phyloP scores from a whole-genome alignment of 495 filamentous ascomycete genomes.

The Evernia prunastri region DNA sequence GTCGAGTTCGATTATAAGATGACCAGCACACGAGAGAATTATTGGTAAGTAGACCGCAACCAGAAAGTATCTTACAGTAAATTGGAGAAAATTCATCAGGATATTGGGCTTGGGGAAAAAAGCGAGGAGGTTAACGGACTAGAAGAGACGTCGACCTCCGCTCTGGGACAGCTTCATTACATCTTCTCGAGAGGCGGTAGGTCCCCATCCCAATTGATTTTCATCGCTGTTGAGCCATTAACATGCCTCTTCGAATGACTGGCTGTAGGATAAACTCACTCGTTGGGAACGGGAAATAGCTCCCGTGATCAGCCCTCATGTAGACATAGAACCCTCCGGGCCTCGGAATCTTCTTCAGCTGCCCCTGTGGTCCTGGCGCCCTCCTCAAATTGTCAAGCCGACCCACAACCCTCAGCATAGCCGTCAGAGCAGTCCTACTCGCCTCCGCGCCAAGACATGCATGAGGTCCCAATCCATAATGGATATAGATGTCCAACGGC shows the following conservation, averaged over 20 bases:
- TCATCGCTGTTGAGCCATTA: constrained; percentile 34
- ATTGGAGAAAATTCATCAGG: not conserved
- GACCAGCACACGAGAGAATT: not conserved
- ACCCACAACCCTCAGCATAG: constrained; percentile 57
- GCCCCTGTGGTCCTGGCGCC: constrained; percentile 60
- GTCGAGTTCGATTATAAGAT: no score
- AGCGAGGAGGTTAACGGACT: not conserved
- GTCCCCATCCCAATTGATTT: constrained; percentile 39
- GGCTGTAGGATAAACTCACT: constrained; percentile 39
- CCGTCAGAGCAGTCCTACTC: constrained; percentile 55
- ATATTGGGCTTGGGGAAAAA: not conserved
- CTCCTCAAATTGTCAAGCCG: constrained; percentile 56
- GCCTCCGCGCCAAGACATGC: constrained; percentile 56
- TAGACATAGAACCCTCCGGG: constrained; percentile 59
- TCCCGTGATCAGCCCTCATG: constrained; percentile 66
- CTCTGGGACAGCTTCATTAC: constrained; percentile 1
- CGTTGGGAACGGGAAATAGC: constrained; percentile 66
- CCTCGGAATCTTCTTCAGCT: constrained; percentile 63
- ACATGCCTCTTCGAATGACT: not conserved
- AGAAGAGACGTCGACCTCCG: not conserved
- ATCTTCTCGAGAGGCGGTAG: constrained; percentile 31
- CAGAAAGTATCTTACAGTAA: not conserved
- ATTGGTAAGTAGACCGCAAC: not conserved
- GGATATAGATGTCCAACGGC: constrained; percentile 60
- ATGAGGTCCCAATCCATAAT: constrained; percentile 57